Evolutionary conservation across 352 stramenopile genomes (phyloP), one percentile per base, ranked within the genome.

Genomic region (Phytopythium mirpurense): DNA sequence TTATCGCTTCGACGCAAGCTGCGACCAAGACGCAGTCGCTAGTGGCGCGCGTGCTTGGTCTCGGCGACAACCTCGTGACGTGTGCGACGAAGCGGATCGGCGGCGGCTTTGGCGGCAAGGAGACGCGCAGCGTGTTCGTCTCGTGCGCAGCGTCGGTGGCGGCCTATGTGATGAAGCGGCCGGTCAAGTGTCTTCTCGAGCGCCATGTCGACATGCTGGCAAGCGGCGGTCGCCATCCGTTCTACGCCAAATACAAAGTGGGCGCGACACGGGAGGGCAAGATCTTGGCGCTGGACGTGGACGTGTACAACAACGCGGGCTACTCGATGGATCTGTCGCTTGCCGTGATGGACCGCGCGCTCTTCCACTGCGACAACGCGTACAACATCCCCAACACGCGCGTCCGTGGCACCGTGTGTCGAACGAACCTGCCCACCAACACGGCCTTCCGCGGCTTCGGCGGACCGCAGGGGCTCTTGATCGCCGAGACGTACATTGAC

Each of bases 361-460:
- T 98, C 34, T 98, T 98, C 65, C 95, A 98, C 59, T 86, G 94
- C 58, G 96, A 98, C 53, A 96, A 96, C 54, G 68, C 75, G 37
- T 99, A 99, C 74, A 90, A 90, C 45, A 98, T 97, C 67, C 92
- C 92, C 2, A 78, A 97, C 51, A 60, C 98, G 38, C 77, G 84
- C 38, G 92, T 81, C 1, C 78, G 81, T 15, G 96, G 95, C 18
- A 85, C 81, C 4, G 79, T 93, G 5, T 98, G 95, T 63, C 96
- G 96, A 50, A 99, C 96, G 8, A 96, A 96, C 44, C 81, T 98
- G 45, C 77, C 95, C 18, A 94, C 90, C 7, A 97, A 98, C 63
- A 99, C 96, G 12, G 95, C 96, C 3, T 98, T 97, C 72, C 74
- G 95, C 44, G 96, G 95, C 1, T 98, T 98, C 75, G 96, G 96